A percentile compares a stretch with the other conserved stretches of the same genome.
Evolutionary conservation across 345 rosid genomes (phyloP).

Genomic region (Physaria fendleri): DNA sequence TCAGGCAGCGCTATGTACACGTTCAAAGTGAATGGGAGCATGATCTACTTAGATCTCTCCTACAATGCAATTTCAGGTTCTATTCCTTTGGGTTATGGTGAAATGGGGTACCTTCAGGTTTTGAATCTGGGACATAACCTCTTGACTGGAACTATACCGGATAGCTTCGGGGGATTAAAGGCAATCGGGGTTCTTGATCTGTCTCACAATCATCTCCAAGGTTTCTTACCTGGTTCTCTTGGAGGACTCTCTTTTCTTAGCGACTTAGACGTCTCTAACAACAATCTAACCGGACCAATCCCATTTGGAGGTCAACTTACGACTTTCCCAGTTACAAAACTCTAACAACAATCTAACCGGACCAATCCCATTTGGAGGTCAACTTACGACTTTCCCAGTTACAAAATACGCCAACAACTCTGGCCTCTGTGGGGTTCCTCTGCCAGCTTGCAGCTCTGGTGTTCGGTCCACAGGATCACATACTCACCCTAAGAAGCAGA

Average conservation of each 20-base stretch:
- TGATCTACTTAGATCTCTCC: slow-evolving; percentile 85
- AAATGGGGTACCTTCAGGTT: slow-evolving; percentile 67
- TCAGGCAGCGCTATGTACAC: slow-evolving; percentile 70
- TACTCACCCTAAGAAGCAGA: slow-evolving; percentile 43
- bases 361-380: slow-evolving; percentile 68
- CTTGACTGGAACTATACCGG: slow-evolving; percentile 62
- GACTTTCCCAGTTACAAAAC: slow-evolving; percentile 46
- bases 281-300: slow-evolving; percentile 59
- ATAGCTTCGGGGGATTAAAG: slow-evolving; percentile 65
- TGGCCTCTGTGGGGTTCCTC: slow-evolving; percentile 85
- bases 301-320: slow-evolving; percentile 77
- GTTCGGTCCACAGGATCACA: slow-evolving; percentile 23
- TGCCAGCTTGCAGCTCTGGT: slow-evolving; percentile 41
- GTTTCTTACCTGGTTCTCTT: slow-evolving; percentile 62
- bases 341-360: slow-evolving; percentile 74
- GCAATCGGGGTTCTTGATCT: slow-evolving; percentile 83
- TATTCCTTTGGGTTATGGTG: slow-evolving; percentile 61
- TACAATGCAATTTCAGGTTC: slow-evolving; percentile 68
- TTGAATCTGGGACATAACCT: slow-evolving; percentile 84
- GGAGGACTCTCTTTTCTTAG: slow-evolving; percentile 45
- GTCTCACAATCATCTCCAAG: slow-evolving; percentile 59
- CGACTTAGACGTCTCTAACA: slow-evolving; percentile 72
- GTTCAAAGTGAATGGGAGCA: slow-evolving; percentile 59
- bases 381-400: slow-evolving; percentile 60
- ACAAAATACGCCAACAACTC: slow-evolving; percentile 57